These are phyloP conservation scores for Penicillium fimorum DNA, from an alignment of 495 filamentous ascomycete genomes.

Conservation along the genomic window DNA sequence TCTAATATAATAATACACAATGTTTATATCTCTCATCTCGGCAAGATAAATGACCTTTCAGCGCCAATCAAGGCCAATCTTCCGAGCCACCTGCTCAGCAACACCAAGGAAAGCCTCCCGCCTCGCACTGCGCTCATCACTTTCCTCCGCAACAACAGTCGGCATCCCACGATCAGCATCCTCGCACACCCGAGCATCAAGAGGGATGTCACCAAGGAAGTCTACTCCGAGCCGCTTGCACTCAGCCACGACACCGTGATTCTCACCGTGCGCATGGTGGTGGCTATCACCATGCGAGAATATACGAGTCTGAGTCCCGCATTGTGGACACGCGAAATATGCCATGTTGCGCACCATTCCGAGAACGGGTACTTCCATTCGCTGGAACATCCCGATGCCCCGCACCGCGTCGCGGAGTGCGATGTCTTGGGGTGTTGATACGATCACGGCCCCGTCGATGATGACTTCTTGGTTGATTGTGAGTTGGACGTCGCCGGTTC, in stretches of 20 bases:
- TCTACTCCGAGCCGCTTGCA: slow-evolving; percentile 67
- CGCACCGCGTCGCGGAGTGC: slow-evolving; percentile 85
- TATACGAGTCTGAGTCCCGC: slow-evolving; percentile 68
- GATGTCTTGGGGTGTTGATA: slow-evolving; percentile 91
- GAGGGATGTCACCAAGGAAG: slow-evolving; percentile 83
- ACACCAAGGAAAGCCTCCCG: slow-evolving; percentile 70
- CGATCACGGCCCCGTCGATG: slow-evolving; percentile 83
- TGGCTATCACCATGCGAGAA: slow-evolving; percentile 55
- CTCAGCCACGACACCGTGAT: slow-evolving; percentile 50
- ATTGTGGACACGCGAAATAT: slow-evolving; percentile 78
- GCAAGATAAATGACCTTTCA: slow-evolving; percentile 15
- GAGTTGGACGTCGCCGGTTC: slow-evolving; percentile 92
- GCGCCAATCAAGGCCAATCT: slow-evolving; percentile 42
- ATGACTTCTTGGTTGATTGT: slow-evolving; percentile 89
- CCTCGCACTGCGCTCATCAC: slow-evolving; percentile 66
- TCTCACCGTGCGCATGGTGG: slow-evolving; percentile 43
- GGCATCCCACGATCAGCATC: slow-evolving; percentile 88
- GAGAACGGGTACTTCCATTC: slow-evolving; percentile 71
- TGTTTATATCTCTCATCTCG: neutral
- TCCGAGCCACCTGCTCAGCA: slow-evolving; percentile 59
- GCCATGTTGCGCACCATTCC: slow-evolving; percentile 99
- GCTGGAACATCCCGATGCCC: slow-evolving; percentile 88
- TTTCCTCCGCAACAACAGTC: slow-evolving; percentile 85
- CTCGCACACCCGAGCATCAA: slow-evolving; percentile 81
- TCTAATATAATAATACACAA: slow-evolving; percentile 9